These are phyloP conservation scores for Mucor lusitanicus DNA, from an alignment of 371 early-diverging fungal genomes.

Conservation along the genomic window DNA sequence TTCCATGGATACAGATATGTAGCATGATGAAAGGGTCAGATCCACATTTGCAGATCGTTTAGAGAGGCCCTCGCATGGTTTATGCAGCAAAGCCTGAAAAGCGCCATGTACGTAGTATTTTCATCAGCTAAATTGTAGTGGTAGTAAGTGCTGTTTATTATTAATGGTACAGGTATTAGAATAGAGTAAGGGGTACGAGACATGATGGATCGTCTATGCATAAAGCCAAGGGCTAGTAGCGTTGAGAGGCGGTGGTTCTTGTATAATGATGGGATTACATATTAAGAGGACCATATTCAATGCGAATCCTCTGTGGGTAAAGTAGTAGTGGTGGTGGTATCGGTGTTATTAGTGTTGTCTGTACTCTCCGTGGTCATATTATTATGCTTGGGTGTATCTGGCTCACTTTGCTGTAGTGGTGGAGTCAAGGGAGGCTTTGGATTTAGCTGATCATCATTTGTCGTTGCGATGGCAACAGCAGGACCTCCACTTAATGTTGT, in stretches of 20 bases:
- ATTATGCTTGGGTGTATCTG: not conserved
- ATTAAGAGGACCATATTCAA: not conserved
- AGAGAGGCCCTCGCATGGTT: too few relatives aligned
- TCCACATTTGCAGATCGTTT: too few relatives aligned
- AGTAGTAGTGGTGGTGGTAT: not conserved
- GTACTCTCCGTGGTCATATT: not conserved
- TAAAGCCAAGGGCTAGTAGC: not conserved
- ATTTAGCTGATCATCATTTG: not conserved
- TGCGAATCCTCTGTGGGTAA: not conserved
- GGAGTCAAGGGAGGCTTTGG: not conserved
- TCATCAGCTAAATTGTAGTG: too few relatives aligned
- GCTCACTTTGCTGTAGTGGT: not conserved
- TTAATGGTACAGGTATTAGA: not conserved
- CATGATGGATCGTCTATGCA: not conserved
- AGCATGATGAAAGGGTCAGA: too few relatives aligned
- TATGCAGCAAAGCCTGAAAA: too few relatives aligned
- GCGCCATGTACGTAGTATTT: too few relatives aligned
- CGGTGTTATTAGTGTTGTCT: not conserved
- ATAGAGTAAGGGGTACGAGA: too few relatives aligned
- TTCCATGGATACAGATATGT: too few relatives aligned
- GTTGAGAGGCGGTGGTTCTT: not conserved
- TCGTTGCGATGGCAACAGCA: not conserved
- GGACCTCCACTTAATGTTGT: not conserved
- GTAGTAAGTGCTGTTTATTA: not conserved
- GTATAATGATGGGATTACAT: not conserved